phyloP scores from a whole-genome alignment of 495 filamentous ascomycete species.

The Immersiella caudata region DNA sequence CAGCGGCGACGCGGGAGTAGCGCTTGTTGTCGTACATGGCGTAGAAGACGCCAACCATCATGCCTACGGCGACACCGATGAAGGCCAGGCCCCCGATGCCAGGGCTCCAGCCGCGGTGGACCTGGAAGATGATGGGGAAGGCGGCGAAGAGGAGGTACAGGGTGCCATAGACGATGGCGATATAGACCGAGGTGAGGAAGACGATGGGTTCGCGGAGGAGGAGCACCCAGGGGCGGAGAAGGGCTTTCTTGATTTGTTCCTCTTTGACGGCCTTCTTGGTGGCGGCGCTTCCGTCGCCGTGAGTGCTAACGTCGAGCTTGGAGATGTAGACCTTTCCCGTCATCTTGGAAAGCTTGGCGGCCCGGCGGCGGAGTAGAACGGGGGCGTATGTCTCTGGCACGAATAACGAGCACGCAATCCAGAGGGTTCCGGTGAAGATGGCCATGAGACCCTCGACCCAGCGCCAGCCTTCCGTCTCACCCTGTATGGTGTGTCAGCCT shows the following conservation, averaged over 20 bases:
- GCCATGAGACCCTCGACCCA: constrained; percentile 67
- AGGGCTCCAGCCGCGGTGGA: constrained; percentile 68
- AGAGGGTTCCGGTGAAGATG: constrained; percentile 71
- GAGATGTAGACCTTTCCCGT: constrained; percentile 66
- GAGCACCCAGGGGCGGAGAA: constrained; percentile 73
- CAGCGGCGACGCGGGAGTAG: constrained; percentile 57
- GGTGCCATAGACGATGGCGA: constrained; percentile 80
- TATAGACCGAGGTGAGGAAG: constrained; percentile 71
- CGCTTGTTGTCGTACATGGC: constrained; percentile 69
- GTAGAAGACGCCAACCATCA: constrained; percentile 65
- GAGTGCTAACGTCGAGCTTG: constrained; percentile 59
- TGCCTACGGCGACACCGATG: constrained; percentile 76
- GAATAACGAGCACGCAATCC: constrained; percentile 62
- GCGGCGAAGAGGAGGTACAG: constrained; percentile 90
- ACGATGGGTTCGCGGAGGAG: constrained; percentile 84
- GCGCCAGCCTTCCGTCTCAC: constrained; percentile 56
- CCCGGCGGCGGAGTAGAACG: constrained; percentile 71
- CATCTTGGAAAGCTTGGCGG: constrained; percentile 63
- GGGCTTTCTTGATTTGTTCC: constrained; percentile 51
- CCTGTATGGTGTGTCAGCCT: constrained; percentile 8
- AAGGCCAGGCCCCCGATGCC: constrained; percentile 80
- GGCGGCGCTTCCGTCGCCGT: constrained; percentile 14
- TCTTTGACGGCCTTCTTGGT: constrained; percentile 46
- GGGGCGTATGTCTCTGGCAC: constrained; percentile 84
- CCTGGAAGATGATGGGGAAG: constrained; percentile 78